phyloP scores from a whole-genome alignment of 176 grass and related monocot genomes.

The Bolboschoenus planiculmis region DNA sequence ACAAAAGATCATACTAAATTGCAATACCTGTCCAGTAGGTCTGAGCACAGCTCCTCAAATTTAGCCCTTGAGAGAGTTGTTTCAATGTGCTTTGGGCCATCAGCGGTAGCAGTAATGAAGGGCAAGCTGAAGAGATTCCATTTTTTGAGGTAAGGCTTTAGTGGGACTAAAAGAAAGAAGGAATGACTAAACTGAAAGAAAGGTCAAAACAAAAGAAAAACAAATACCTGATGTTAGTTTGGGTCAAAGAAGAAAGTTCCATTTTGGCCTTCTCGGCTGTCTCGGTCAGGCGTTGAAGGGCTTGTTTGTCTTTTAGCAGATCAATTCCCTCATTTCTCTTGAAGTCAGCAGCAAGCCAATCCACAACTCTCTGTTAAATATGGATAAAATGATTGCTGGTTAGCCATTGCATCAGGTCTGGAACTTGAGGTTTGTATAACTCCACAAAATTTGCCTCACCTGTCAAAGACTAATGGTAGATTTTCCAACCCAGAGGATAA shows the following conservation, averaged over 20 bases:
- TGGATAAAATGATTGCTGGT: neutral
- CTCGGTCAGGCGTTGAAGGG: constrained; percentile 90
- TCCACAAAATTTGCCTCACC: neutral
- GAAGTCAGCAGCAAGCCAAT: constrained; percentile 85
- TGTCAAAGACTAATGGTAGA: neutral
- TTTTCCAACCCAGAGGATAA: neutral
- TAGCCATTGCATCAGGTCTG: neutral
- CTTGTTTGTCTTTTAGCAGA: constrained; percentile 97
- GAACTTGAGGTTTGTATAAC: neutral
- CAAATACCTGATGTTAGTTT: constrained; percentile 88
- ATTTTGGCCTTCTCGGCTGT: constrained; percentile 98
- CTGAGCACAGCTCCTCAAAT: constrained; percentile 93
- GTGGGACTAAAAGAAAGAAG: neutral
- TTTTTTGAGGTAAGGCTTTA: neutral
- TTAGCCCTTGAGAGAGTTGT: constrained; percentile 81
- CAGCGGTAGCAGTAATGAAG: constrained; percentile 83
- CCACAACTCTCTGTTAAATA: constrained; percentile 72
- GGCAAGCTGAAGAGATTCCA: constrained; percentile 51
- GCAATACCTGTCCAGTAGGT: constrained; percentile 83
- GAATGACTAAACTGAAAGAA: neutral
- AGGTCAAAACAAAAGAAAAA: constrained; percentile 18
- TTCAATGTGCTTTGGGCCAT: constrained; percentile 97
- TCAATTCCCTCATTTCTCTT: constrained; percentile 95
- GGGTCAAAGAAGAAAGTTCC: constrained; percentile 83
- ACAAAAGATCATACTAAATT: constrained; percentile 9